Percentiles rank a stretch among this genome's conserved stretches.
These are phyloP conservation scores for Huntiella abstrusa DNA, from an alignment of 2,329 filamentous ascomycete species.

Conservation along the genomic window DNA sequence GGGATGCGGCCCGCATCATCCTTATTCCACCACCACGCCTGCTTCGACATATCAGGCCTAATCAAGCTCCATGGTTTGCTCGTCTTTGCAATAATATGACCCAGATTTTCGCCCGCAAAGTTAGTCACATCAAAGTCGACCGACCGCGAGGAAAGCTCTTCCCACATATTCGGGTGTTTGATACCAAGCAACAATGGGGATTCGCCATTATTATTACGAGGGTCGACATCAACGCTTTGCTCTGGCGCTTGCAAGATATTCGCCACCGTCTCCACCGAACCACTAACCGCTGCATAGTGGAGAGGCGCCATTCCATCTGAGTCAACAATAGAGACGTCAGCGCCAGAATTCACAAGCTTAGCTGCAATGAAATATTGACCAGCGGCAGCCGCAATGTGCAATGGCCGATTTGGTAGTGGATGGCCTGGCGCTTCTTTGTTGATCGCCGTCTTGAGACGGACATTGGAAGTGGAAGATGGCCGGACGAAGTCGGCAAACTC, in stretches of 20 bases:
- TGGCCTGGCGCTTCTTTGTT: background rate
- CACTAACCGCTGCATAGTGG: background rate
- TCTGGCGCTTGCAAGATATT: background rate
- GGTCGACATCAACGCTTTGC: background rate
- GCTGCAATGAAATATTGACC: background rate
- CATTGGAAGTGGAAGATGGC: background rate
- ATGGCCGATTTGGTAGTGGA: background rate
- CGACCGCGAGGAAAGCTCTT: background rate
- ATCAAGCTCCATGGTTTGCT: background rate
- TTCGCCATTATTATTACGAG: background rate
- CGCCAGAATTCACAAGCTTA: slow-evolving; percentile 1
- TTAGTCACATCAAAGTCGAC: background rate
- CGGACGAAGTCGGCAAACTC: background rate
- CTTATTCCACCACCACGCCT: background rate
- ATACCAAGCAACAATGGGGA: slow-evolving; percentile 3
- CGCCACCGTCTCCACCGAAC: background rate
- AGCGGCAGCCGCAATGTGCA: slow-evolving; percentile 4
- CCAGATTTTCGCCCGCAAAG: background rate
- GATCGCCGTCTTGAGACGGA: background rate
- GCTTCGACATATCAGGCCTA: background rate
- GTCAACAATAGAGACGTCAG: background rate
- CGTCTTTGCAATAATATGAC: background rate
- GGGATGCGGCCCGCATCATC: background rate
- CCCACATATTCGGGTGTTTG: background rate
- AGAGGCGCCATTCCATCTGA: background rate